Evolutionary conservation across 129 eudicot species (phyloP), one percentile per base, ranked within the genome.

Genomic region (Chrysanthemum makinoi): DNA sequence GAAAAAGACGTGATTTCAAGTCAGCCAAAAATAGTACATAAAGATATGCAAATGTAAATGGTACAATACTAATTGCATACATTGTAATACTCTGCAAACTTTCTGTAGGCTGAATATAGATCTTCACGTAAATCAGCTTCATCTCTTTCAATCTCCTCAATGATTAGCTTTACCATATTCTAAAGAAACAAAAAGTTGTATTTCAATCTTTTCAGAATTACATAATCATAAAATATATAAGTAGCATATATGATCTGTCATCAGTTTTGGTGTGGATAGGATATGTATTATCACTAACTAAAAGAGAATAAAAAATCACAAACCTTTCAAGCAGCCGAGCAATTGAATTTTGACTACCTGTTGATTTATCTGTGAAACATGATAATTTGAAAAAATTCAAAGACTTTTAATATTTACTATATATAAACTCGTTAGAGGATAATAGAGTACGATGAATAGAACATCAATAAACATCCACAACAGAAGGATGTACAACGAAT

Each of bases 261-360:
- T 35, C 43, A 33, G 43, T 35, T 35, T 39, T 39, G 46, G 46
- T 39, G 10, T 39, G 46, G 46, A 39, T 7, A 7, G 46, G 46
- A 39, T 6, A 39, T 0, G 46, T 8, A 39, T 39, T 39, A 39
- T 39, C 10, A 39, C 52, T 2, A 19, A 33, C 52, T 47, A 46
- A 50, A 66, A 10, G 33, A 19, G 22, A 28, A 26, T n/a, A 35
- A 35, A 15, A 43, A 18, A 50, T 11, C 58, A 73, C 81, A 72
- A 20, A 94, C 99, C 99, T 95, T 79, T 95, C 99, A 69, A 97
- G 97, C 73, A 95, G 99, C 65, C 99, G 85, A 17, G 96, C 84
- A 78, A 83, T 82, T 81, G 86, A 75, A 80, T 47, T 90, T 82
- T 82, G 96, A 80, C 75, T 80, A 54, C 89, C 84, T 60, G 91